Base-by-base conservation (phyloP, 768 basidiomycete genomes). In the Sarcodon sp. region DNA sequence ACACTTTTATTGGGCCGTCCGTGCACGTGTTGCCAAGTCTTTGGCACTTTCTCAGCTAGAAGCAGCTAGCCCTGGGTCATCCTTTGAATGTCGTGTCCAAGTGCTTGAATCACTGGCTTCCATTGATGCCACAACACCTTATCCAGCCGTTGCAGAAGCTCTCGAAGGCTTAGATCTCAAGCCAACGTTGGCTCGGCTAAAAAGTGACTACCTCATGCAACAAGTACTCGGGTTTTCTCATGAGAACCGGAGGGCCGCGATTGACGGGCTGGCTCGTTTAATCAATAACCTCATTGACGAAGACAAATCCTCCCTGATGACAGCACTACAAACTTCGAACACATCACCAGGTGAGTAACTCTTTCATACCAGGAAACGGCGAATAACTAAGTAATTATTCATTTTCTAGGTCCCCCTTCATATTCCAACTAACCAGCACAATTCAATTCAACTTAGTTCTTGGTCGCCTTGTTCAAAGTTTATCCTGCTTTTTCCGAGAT, bases 1-100 rank as follows among this genome's bases (percentile, higher is more conserved):
- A 51, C 75, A 81, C 59, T 93, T 97, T 75, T 94, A 94, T 68
- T 96, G 91, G 92, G 79, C 87, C 38, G 73, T 89, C 32, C 84
- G 93, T 39, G 83, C 83, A n/a, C 81, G 83, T 46, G 66, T 87
- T 33, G 83, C 84, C 21, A 78, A 75, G 47, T 82, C 83, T 1
- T 66, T 69, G 35, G 81, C 81, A 15, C 67, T 87, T 38, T 69
- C 72, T 38, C 68, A 73, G 51, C 69, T 96, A 39, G 70, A 75
- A 5, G 76, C 77, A 44, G 84, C 86, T 15, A 80, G 79, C 56
- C 89, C 93, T 3, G 76, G 75, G 33, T 68, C 87, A 1, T 70
- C 79, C 7, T 67, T 69, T 31, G 78, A 87, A 44, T 81, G 88
- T 54, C 79, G 87, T 38, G 66, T 70, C 16, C 75, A 71, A 44